Evolutionary conservation across 208 protist genomes (phyloP).

Genomic region (Leishmania arabica): DNA sequence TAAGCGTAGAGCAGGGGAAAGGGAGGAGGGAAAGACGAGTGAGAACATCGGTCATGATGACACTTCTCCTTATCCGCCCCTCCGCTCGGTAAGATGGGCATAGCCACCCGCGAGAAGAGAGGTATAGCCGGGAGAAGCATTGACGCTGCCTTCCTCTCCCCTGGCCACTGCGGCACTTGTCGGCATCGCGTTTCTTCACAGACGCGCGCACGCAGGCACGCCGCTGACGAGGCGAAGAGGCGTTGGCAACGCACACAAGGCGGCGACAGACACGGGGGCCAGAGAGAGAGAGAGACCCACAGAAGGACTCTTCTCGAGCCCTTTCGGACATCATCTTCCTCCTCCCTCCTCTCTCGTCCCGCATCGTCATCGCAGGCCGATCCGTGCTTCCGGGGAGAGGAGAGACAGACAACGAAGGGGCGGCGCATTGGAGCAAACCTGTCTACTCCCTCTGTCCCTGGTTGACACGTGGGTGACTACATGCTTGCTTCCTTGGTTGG

Average conservation of each 20-base stretch:
- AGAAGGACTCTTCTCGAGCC: not conserved
- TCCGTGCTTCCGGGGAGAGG: not conserved
- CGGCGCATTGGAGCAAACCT: not conserved
- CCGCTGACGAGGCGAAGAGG: not conserved
- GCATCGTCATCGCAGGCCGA: not conserved
- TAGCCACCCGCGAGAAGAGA: not conserved
- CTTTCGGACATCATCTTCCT: not conserved
- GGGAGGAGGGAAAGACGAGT: not conserved
- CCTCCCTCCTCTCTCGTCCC: not conserved
- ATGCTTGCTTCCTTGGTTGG: not conserved
- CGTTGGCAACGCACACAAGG: not conserved
- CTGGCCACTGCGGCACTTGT: not conserved
- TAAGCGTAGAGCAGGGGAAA: not conserved
- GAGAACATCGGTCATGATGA: not conserved
- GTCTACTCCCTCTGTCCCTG: not conserved
- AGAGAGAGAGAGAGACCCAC: not conserved
- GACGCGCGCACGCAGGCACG: not conserved
- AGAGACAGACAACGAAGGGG: not conserved
- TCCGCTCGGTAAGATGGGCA: not conserved
- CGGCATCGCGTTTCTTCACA: not conserved
- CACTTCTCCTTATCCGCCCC: not conserved
- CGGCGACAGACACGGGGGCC: not conserved
- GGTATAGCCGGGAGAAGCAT: not conserved
- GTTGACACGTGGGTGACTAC: not conserved
- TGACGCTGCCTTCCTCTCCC: not conserved